Conservation (phyloP, 345 rosid species). For the Abelmoschus esculentus region DNA sequence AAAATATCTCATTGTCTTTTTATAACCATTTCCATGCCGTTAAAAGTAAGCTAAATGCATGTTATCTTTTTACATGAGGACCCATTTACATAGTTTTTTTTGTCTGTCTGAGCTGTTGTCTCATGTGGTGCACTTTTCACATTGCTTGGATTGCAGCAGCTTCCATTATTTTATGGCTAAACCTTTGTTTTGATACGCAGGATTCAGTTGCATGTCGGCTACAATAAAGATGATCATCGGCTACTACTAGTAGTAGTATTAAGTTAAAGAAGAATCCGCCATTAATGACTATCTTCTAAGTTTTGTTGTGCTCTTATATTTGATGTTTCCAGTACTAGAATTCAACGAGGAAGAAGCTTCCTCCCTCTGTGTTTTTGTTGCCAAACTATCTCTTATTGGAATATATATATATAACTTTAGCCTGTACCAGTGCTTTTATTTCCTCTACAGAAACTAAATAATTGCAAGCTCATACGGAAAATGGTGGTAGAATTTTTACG, state of each 20-base stretch:
- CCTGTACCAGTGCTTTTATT: not conserved
- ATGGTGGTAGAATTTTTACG: no score
- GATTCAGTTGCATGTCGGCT: constrained; percentile 23
- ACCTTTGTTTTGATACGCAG: constrained; percentile 20
- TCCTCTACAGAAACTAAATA: not conserved
- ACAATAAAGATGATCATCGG: constrained; percentile 21
- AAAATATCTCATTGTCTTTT: no score
- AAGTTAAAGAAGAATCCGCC: constrained; percentile 7
- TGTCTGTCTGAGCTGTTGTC: no score
- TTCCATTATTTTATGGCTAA: no score
- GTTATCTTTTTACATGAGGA: no score
- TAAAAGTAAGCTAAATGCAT: no score
- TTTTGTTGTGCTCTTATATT: not conserved
- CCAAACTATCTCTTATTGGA: not conserved
- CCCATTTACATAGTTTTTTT: no score
- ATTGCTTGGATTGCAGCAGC: not conserved
- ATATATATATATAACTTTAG: not conserved
- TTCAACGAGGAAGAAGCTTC: not conserved
- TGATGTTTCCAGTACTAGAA: not conserved
- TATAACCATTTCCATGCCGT: no score
- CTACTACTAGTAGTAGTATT: not conserved
- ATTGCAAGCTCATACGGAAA: not conserved
- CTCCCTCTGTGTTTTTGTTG: not conserved
- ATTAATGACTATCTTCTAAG: constrained; percentile 8
- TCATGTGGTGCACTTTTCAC: not conserved